A percentile compares a stretch with the other conserved stretches of the same genome.
These are phyloP conservation scores for Entophlyctis helioformis DNA, from an alignment of 192 early-diverging fungal species.

Conservation along the genomic window DNA sequence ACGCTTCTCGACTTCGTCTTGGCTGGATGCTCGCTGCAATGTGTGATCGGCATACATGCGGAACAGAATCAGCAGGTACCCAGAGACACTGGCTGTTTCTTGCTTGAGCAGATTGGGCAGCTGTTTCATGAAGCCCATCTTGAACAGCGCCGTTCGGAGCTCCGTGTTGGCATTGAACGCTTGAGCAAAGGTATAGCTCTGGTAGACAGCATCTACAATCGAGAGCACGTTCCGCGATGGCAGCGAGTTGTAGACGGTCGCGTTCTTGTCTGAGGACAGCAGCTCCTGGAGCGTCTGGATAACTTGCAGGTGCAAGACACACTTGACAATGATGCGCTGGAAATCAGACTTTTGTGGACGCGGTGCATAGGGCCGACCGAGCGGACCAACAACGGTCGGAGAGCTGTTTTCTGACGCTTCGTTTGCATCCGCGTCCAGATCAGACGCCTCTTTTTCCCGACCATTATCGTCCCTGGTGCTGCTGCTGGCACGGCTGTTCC, in stretches of 20 bases:
- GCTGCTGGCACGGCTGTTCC: too few species aligned
- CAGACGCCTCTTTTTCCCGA: too few species aligned
- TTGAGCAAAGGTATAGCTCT: conserved; percentile 69
- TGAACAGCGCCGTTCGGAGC: conserved; percentile 68
- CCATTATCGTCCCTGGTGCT: too few species aligned
- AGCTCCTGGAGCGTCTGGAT: conserved; percentile 80
- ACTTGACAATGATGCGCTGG: conserved; percentile 77
- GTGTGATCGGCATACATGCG: conserved; percentile 56
- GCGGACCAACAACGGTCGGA: too few species aligned
- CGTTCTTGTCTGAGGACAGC: conserved; percentile 20
- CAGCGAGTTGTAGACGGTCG: conserved; percentile 44
- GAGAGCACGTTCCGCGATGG: conserved; percentile 54
- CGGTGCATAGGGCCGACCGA: conserved; percentile 1
- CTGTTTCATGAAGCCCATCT: conserved; percentile 84
- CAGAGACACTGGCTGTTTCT: conserved; percentile 63
- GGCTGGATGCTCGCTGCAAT: conserved; percentile 31
- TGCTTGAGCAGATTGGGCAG: conserved; percentile 86
- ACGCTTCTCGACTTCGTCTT: conserved; percentile 50
- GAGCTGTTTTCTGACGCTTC: too few species aligned
- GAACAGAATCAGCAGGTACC: conserved; percentile 50
- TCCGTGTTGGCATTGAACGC: conserved; percentile 73
- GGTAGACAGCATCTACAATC: conserved; percentile 66
- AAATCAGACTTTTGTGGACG: conserved; percentile 59
- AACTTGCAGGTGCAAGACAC: conserved; percentile 77
- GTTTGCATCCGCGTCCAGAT: too few species aligned